Base-by-base conservation (phyloP, 805 yeast genomes). In the Candida sonorensis region DNA sequence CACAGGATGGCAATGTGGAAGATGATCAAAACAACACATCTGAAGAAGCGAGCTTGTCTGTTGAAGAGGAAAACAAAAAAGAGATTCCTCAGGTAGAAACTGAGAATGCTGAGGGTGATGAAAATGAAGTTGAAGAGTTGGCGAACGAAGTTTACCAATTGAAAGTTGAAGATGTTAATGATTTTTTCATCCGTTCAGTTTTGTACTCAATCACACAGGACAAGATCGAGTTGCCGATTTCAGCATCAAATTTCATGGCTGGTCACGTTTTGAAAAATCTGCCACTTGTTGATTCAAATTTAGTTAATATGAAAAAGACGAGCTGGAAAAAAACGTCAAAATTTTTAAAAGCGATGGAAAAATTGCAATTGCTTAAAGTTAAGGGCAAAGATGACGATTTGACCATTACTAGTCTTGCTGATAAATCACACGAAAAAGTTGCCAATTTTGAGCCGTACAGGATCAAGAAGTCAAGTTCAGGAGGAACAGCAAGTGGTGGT, bases 251-350 rank as follows among this genome's bases (percentile, higher is more conserved):
- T 15, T 81, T 90, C 54, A 77, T 88, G 67, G 71, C 92, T 0
- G 71, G 67, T 27, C 77, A 77, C 45, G 61, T 88, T 10, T 65
- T 77, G 38, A 72, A 72, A 30, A 84, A 86, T 55, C 56, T 90
- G n/a, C 94, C 95, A 0, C 66, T 72, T 1, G 69, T 81, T 34
- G 80, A 76, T 45, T 49, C 61, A 4, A 53, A 59, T 17, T 57
- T 59, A 31, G 70, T 78, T 24, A 77, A 72, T 43, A 69, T 82
- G 37, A 88, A 87, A 55, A 81, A 76, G 49, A 77, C 95, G 0
- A 73, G 87, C 3, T 90, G 94, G 94, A 87, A 83, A 55, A 90
- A 90, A 50, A 75, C 90, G 4, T 71, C 87, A 10, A 88, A 87
- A 53, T 86, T 80, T 48, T 59, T 90, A 34, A 90, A 86, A 50